Evolutionary conservation across 179 eudicot species (phyloP).

Genomic region (Silene noctiflora): DNA sequence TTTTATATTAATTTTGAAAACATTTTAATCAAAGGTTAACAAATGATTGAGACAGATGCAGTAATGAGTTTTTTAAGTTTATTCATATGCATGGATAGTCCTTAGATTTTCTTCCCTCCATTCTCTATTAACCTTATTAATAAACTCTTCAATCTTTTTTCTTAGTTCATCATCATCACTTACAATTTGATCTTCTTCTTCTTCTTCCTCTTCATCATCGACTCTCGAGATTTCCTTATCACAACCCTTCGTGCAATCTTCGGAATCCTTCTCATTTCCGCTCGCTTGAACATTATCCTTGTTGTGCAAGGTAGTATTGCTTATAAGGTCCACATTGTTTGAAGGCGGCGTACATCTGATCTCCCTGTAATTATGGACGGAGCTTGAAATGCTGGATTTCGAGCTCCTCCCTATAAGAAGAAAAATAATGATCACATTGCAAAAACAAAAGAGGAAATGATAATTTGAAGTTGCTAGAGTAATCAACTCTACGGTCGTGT

Average conservation of each 20-base stretch:
- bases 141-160: conserved; percentile 31
- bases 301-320: too few relatives aligned
- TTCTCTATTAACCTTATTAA: conserved; percentile 23
- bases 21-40: too few relatives aligned
- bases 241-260: not conserved
- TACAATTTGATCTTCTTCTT: not conserved
- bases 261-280: not conserved
- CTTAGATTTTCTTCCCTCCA: conserved; percentile 12
- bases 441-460: conserved; percentile 32
- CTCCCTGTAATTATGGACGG: not conserved
- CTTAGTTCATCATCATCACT: conserved; percentile 28
- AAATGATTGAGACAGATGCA: too few relatives aligned
- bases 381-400: conserved; percentile 5
- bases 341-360: not conserved
- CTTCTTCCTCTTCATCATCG: not conserved
- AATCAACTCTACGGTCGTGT: conserved; percentile 29
- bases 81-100: not conserved
- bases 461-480: conserved; percentile 26
- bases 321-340: not conserved
- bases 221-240: not conserved
- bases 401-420: conserved; percentile 15
- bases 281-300: not conserved
- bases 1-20: too few relatives aligned
- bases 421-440: conserved; percentile 28
- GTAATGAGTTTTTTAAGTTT: not conserved